Percentiles rank a stretch among this genome's conserved stretches.
Conservation (phyloP, 75 land plant genomes). For the Picea sitchensis region DNA sequence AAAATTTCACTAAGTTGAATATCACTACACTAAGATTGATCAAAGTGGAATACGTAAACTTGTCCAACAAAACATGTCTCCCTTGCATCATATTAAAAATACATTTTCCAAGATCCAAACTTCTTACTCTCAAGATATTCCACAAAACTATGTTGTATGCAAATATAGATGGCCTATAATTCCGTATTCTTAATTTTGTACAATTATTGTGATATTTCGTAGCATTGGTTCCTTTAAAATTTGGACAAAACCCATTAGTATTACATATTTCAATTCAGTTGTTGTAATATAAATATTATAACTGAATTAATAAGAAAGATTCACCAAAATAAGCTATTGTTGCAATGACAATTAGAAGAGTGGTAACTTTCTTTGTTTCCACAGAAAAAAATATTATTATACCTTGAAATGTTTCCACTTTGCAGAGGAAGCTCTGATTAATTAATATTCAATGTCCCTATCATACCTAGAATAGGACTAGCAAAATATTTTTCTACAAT, state of each 20-base stretch:
- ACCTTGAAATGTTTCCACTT: constrained; percentile 9
- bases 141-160: constrained; percentile 86
- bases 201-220: too few relatives aligned
- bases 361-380: too few relatives aligned
- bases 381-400: background rate
- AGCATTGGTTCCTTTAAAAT: too few relatives aligned
- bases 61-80: constrained; percentile 61
- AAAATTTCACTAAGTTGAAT: too few relatives aligned
- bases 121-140: constrained; percentile 59
- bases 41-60: constrained; percentile 83
- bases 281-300: constrained; percentile 91
- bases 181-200: too few relatives aligned
- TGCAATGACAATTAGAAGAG: too few relatives aligned
- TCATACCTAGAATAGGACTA: background rate
- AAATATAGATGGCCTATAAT: constrained; percentile 61
- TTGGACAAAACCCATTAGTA: too few relatives aligned
- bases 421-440: constrained; percentile 6
- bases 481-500: background rate
- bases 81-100: constrained; percentile 82
- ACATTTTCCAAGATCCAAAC: constrained; percentile 73
- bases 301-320: too few relatives aligned
- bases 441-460: background rate
- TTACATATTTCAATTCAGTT: too few relatives aligned
- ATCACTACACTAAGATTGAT: too few relatives aligned
- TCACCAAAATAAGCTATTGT: too few relatives aligned